Conservation (phyloP, 2,329 filamentous ascomycete species). For the Fusarium foetens region DNA sequence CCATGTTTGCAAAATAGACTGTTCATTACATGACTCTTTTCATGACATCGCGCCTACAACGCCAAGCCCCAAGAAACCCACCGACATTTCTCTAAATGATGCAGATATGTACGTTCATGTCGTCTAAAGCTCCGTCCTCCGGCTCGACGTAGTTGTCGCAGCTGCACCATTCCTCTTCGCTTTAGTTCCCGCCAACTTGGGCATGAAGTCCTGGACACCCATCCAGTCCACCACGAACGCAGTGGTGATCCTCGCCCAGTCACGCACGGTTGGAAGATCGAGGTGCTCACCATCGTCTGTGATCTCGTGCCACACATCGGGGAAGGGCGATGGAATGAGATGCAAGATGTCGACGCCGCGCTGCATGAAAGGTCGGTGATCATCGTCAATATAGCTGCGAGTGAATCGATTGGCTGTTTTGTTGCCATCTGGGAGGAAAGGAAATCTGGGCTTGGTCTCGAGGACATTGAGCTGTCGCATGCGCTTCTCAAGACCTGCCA, state of each 20-base stretch:
- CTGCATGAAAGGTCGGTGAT: conserved; percentile 90
- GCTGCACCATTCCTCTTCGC: conserved; percentile 43
- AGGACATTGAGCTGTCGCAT: conserved; percentile 74
- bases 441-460: conserved; percentile 62
- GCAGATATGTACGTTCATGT: conserved; percentile 12
- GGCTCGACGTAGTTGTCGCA: conserved; percentile 40
- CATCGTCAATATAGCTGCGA: conserved; percentile 74
- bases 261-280: conserved; percentile 80
- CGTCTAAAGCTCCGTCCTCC: conserved; percentile 49
- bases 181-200: conserved; percentile 40
- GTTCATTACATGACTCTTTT: conserved; percentile 27
- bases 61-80: conserved; percentile 37
- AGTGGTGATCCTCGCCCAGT: conserved; percentile 87
- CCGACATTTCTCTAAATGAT: conserved; percentile 25
- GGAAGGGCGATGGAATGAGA: conserved; percentile 87
- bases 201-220: conserved; percentile 68
- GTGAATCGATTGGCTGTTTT: conserved; percentile 63
- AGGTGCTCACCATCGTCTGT: conserved; percentile 86
- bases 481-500: conserved; percentile 79
- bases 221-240: conserved; percentile 94
- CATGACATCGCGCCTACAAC: conserved; percentile 32
- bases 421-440: conserved; percentile 73
- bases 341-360: conserved; percentile 90
- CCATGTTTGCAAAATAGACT: conserved; percentile 5
- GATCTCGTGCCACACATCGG: conserved; percentile 85